These are phyloP conservation scores for Acrocalymma vagum DNA, from an alignment of 2,329 filamentous ascomycete species.

Conservation along the genomic window DNA sequence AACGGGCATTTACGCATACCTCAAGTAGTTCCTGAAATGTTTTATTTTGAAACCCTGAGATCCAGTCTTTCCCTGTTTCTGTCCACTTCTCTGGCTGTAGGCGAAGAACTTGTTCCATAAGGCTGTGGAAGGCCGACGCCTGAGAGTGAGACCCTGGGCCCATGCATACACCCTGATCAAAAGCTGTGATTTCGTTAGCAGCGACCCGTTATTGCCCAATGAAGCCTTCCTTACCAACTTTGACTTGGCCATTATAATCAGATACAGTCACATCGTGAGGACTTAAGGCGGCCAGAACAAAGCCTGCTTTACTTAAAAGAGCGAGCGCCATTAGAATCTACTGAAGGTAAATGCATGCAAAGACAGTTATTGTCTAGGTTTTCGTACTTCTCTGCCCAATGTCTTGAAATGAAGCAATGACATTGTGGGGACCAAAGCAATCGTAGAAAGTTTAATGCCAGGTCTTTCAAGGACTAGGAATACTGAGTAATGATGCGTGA, in stretches of 20 bases:
- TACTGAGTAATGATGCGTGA: constrained; percentile 12
- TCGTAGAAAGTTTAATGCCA: constrained; percentile 13
- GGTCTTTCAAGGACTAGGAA: constrained; percentile 14
- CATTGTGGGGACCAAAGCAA: constrained; percentile 16
- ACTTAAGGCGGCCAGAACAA: constrained; percentile 4
- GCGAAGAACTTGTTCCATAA: neutral
- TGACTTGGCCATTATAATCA: constrained; percentile 12
- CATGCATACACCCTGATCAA: neutral
- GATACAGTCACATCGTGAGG: constrained; percentile 16
- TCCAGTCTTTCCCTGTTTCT: constrained; percentile 8
- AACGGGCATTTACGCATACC: constrained; percentile 9
- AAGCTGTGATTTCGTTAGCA: constrained; percentile 10
- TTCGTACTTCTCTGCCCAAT: constrained; percentile 18
- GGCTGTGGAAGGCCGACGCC: constrained; percentile 1
- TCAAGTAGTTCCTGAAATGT: constrained; percentile 15
- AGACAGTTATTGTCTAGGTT: constrained; percentile 6
- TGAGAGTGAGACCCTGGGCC: constrained; percentile 1
- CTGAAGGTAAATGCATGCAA: neutral
- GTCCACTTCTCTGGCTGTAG: constrained; percentile 7
- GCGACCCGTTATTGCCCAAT: neutral
- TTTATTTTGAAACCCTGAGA: constrained; percentile 2
- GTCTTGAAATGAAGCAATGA: constrained; percentile 13
- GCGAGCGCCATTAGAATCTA: constrained; percentile 8
- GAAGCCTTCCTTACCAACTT: constrained; percentile 22
- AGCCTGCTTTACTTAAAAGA: constrained; percentile 8